phyloP scores from a whole-genome alignment of 2,329 filamentous ascomycete genomes.

The Curvularia spicifera region DNA sequence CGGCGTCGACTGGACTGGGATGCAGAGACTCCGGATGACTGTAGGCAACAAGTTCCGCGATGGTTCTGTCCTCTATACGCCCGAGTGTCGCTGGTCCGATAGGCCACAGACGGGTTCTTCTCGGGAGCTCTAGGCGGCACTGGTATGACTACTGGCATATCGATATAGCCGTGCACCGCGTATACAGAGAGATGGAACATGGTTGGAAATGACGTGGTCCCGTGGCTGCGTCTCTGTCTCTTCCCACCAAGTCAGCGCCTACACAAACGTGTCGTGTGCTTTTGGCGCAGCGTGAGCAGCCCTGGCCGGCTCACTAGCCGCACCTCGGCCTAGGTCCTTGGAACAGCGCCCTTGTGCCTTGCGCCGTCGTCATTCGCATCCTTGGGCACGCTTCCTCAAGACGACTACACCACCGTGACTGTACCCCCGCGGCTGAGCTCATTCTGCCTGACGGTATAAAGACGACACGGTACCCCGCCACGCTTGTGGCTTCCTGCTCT shows the following conservation, averaged over 20 bases:
- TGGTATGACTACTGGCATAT: not conserved
- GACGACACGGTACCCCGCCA: conserved; percentile 14
- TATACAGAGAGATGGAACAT: conserved; percentile 2
- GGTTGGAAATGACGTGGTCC: conserved; percentile 34
- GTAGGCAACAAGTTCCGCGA: not conserved
- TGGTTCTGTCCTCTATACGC: not conserved
- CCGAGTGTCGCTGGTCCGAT: not conserved
- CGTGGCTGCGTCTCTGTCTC: conserved; percentile 21
- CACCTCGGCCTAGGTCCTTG: conserved; percentile 15
- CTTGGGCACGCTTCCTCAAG: conserved; percentile 23
- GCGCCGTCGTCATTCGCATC: conserved; percentile 17
- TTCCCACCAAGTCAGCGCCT: conserved; percentile 9
- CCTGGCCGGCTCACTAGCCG: conserved; percentile 28
- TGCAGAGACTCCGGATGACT: not conserved
- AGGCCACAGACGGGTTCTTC: not conserved
- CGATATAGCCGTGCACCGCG: conserved; percentile 22
- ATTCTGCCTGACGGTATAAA: conserved; percentile 21
- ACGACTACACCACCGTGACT: conserved; percentile 16
- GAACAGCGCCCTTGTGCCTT: conserved; percentile 12
- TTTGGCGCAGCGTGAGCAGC: conserved; percentile 21
- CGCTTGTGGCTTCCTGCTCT: conserved; percentile 10
- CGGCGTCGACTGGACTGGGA: not conserved
- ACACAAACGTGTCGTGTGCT: conserved; percentile 28
- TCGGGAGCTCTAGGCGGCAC: not conserved
- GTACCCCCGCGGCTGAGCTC: conserved; percentile 5